These are phyloP conservation scores for Daedaleopsis sinensis DNA, from an alignment of 768 basidiomycete species.

Conservation along the genomic window DNA sequence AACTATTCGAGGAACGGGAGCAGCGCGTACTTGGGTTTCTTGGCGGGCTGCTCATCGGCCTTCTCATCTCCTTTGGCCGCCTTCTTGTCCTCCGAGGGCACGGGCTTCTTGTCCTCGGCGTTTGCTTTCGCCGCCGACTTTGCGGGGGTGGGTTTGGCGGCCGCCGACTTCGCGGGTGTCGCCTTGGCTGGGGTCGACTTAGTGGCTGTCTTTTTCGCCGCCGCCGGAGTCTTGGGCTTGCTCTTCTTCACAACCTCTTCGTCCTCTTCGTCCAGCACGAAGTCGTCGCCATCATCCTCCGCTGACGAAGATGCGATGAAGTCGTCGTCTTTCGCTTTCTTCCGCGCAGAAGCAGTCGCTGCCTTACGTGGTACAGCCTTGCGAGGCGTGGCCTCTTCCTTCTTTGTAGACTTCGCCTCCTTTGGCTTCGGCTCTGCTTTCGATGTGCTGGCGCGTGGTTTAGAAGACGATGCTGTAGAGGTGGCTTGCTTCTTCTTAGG, in stretches of 20 bases:
- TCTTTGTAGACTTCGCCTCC: constrained; percentile 10
- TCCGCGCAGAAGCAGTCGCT: constrained; percentile 27
- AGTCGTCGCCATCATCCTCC: constrained; percentile 26
- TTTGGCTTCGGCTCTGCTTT: constrained; percentile 29
- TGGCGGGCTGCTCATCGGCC: constrained; percentile 19
- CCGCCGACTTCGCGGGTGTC: neutral
- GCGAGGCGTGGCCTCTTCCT: neutral
- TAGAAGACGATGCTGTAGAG: constrained; percentile 6
- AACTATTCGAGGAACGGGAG: constrained; percentile 13
- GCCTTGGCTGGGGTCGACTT: constrained; percentile 11
- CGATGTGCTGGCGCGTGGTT: constrained; percentile 16
- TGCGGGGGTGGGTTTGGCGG: constrained; percentile 1
- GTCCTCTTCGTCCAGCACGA: constrained; percentile 24
- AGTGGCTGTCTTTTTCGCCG: constrained; percentile 22
- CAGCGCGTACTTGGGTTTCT: constrained; percentile 21
- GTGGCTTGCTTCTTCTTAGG: constrained; percentile 46
- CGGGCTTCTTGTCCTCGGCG: constrained; percentile 13
- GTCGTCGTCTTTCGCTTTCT: constrained; percentile 37
- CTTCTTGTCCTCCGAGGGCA: constrained; percentile 2
- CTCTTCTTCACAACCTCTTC: constrained; percentile 21
- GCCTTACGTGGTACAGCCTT: constrained; percentile 5
- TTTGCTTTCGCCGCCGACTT: constrained; percentile 14
- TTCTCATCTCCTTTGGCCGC: constrained; percentile 1
- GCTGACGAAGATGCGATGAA: constrained; percentile 35
- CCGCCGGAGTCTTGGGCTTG: constrained; percentile 19